Conservation (phyloP, 805 yeast genomes). For the Candida railenensis region DNA sequence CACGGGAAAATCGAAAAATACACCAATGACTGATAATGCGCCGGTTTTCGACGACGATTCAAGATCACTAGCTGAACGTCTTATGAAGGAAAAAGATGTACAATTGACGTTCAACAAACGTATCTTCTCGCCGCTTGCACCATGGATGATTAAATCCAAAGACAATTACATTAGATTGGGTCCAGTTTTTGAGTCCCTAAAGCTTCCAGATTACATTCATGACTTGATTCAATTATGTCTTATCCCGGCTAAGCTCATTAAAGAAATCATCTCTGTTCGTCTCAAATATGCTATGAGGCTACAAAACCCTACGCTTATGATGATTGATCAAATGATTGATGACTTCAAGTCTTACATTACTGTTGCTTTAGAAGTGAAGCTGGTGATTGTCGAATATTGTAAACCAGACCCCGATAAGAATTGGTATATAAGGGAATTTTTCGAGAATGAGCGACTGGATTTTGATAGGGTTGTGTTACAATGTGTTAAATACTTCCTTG, state of each 20-base stretch:
- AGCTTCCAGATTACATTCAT: slow-evolving; percentile 71
- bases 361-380: slow-evolving; percentile 72
- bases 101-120: slow-evolving; percentile 69
- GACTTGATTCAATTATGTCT: slow-evolving; percentile 62
- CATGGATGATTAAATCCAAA: slow-evolving; percentile 81
- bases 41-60: slow-evolving; percentile 54
- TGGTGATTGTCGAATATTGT: slow-evolving; percentile 59
- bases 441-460: slow-evolving; percentile 50
- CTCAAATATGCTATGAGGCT: slow-evolving; percentile 75
- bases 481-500: slow-evolving; percentile 71
- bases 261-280: slow-evolving; percentile 74
- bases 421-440: slow-evolving; percentile 69
- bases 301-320: slow-evolving; percentile 87
- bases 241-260: slow-evolving; percentile 78
- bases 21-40: not conserved
- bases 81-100: slow-evolving; percentile 77
- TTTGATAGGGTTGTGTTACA: slow-evolving; percentile 68
- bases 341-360: slow-evolving; percentile 78
- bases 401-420: slow-evolving; percentile 52
- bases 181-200: slow-evolving; percentile 60
- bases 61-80: slow-evolving; percentile 75
- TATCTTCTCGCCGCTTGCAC: slow-evolving; percentile 66
- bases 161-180: slow-evolving; percentile 64
- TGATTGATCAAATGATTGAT: slow-evolving; percentile 90
- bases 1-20: not conserved